phyloP scores from a whole-genome alignment of 2,329 filamentous ascomycete species.

The Helicocarpus griseus region DNA sequence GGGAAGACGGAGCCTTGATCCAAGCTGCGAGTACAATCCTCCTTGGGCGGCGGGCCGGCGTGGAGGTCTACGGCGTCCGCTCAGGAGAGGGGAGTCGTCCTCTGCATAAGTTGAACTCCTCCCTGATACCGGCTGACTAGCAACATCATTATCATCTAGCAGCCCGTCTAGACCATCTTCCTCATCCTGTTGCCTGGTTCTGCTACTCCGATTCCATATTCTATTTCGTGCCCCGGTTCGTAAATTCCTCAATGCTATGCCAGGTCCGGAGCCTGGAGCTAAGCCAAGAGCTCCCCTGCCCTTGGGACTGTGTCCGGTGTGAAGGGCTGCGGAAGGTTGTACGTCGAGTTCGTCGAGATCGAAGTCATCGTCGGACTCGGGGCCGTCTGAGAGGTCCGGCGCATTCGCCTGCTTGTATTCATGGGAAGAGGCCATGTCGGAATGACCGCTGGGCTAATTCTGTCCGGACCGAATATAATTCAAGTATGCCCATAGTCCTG shows the following conservation, averaged over 20 bases:
- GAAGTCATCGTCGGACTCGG: conserved; percentile 32
- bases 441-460: background rate
- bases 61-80: conserved; percentile 29
- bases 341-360: conserved; percentile 39
- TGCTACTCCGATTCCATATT: conserved; percentile 24
- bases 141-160: conserved; percentile 52
- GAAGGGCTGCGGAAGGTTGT: conserved; percentile 16
- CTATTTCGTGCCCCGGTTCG: conserved; percentile 39
- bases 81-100: conserved; percentile 67
- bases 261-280: conserved; percentile 23
- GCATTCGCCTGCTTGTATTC: conserved; percentile 28
- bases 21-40: conserved; percentile 37
- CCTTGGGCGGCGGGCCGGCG: conserved; percentile 22
- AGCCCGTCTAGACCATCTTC: conserved; percentile 60
- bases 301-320: conserved; percentile 13
- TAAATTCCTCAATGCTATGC: conserved; percentile 40
- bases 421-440: conserved; percentile 27
- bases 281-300: conserved; percentile 11
- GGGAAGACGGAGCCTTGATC: conserved; percentile 53
- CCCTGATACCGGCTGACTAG: conserved; percentile 49
- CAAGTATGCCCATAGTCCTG: background rate
- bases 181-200: conserved; percentile 29
- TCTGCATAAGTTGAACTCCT: conserved; percentile 49
- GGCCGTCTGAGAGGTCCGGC: conserved; percentile 20
- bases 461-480: background rate